Evolutionary conservation across 192 early-diverging fungal genomes (phyloP), one percentile per base, ranked within the genome.

Genomic region (Rhizophagus sp.): DNA sequence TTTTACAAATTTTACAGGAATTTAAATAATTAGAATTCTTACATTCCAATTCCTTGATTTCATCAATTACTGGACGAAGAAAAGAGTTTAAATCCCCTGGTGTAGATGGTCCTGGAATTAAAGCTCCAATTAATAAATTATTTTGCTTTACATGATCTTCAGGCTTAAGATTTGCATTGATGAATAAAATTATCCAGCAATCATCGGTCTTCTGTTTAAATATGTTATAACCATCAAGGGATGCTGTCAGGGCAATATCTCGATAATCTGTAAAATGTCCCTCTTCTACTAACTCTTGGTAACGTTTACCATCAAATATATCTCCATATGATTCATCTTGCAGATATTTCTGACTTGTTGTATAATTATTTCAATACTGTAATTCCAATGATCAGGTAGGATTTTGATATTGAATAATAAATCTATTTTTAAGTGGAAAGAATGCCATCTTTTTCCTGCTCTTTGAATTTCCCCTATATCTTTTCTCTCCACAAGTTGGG

Each of bases 11-110:
- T n/a, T n/a, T n/a, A 62, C 6, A 19, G 24, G 12, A 62, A 62
- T 22, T 17, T n/a, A 62, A 30, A 62, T 62, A 22, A 62, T 19
- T 68, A 27, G 30, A 24, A 68, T 34, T 68, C 8, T 68, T 68
- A 68, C 66, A 34, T 68, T 68, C 66, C 36, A 68, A 68, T 36
- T 68, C 66, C 15, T 68, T 68, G 9, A 68, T 15, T 33, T 68
- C 27, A 34, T 68, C 9, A 10, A 68, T 68, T 27, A 68, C 34
- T 11, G 27, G 66, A 27, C 8, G 34, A 27, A 68, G 25, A 68
- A 68, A 68, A 34, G 66, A 68, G 34, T 68, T 68, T 34, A 68
- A 68, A 33, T 68, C 27, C 13, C 34, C 34, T 34, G 30, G 27
- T 68, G 25, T 27, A 27, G 25, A 34, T 68, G 66, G 34, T 27